Conservation (phyloP, 257 asterid species). For the Rubia yunnanensis region DNA sequence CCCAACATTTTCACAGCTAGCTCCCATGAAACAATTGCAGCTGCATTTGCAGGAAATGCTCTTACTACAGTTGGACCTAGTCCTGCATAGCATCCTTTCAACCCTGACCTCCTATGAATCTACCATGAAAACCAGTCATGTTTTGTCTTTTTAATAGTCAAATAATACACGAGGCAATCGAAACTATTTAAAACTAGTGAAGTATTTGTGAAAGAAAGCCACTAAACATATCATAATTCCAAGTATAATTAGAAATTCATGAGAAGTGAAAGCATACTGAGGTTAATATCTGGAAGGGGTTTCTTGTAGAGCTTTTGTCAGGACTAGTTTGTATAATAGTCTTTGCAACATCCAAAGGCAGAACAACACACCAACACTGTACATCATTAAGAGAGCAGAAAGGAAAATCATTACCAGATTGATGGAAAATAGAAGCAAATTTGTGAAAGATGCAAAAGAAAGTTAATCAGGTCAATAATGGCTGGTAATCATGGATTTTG, state of each 20-base stretch:
- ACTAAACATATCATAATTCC: slow-evolving; percentile 2
- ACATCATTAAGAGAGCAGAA: slow-evolving; percentile 10
- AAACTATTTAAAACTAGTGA: background rate
- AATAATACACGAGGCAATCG: background rate
- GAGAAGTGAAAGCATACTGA: slow-evolving; percentile 31
- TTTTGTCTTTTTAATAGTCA: slow-evolving; percentile 4
- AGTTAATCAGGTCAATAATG: slow-evolving; percentile 1
- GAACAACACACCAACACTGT: slow-evolving; percentile 55
- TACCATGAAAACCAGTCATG: slow-evolving; percentile 28
- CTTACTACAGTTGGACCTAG: slow-evolving; percentile 77
- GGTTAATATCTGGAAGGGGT: slow-evolving; percentile 55
- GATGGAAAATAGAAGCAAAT: background rate
- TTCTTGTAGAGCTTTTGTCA: slow-evolving; percentile 47
- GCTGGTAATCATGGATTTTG: background rate
- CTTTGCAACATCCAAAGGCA: slow-evolving; percentile 87
- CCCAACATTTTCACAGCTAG: slow-evolving; percentile 65
- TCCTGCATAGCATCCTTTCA: slow-evolving; percentile 82
- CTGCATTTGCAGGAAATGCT: slow-evolving; percentile 57
- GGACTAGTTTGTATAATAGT: slow-evolving; percentile 73
- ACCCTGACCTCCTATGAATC: slow-evolving; percentile 73
- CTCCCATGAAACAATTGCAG: slow-evolving; percentile 39
- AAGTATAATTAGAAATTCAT: background rate
- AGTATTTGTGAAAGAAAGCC: background rate
- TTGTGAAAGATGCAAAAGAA: background rate
- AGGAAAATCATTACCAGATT: background rate